A percentile compares a stretch with the other conserved stretches of the same genome.
These are phyloP conservation scores for Tripidium arundinaceum DNA, from an alignment of 202 grass and related monocot species.

Conservation along the genomic window DNA sequence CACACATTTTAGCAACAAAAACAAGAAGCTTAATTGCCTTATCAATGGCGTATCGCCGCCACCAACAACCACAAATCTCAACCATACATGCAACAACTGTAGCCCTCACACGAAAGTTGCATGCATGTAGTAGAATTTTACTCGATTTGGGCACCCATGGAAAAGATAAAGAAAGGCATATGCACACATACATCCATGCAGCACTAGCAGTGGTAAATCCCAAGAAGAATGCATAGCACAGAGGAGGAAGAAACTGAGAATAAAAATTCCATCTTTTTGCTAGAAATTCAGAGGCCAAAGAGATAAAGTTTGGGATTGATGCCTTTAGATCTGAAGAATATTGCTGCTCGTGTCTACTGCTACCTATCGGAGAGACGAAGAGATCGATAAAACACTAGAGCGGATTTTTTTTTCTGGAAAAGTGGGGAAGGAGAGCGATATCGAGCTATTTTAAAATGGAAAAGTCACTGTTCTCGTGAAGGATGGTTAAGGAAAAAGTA, in stretches of 20 bases:
- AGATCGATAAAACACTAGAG: conserved; percentile 16
- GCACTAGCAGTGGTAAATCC: conserved; percentile 44
- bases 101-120: conserved; percentile 49
- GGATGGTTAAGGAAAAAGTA: conserved; percentile 46
- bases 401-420: conserved; percentile 15
- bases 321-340: conserved; percentile 54
- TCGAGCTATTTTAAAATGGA: conserved; percentile 44
- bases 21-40: conserved; percentile 10
- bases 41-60: background rate
- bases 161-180: conserved; percentile 34
- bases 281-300: conserved; percentile 40
- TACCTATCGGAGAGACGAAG: conserved; percentile 31
- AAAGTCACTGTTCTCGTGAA: conserved; percentile 46
- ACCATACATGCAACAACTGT: conserved; percentile 3
- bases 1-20: conserved; percentile 29
- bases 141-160: conserved; percentile 45
- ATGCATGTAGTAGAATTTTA: conserved; percentile 58
- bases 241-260: background rate
- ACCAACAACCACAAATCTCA: no score
- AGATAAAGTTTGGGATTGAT: conserved; percentile 69
- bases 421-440: conserved; percentile 47
- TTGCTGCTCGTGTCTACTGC: background rate
- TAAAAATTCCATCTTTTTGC: conserved; percentile 27
- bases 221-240: conserved; percentile 34
- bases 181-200: conserved; percentile 38